Evolutionary conservation across 2,329 filamentous ascomycete genomes (phyloP), one percentile per base, ranked within the genome.

Genomic region (Phaeosphaeriaceae sp.): DNA sequence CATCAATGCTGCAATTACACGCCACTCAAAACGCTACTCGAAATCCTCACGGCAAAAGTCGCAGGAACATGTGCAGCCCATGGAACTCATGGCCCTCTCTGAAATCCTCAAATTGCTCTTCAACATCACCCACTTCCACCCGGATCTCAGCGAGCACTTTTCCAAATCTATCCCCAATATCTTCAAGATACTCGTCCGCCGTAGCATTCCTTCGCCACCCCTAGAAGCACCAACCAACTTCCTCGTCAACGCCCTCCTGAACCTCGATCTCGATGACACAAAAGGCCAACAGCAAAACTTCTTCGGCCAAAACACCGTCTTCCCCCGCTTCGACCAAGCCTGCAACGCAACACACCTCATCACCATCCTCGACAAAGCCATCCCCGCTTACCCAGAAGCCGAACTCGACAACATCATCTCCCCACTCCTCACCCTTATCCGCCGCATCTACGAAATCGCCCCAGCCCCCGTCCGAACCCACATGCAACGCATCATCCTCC

Each of bases 51-150:
- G 58, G 12, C 60, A 57, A 18, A 48, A 47, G 17, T 59, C 60
- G 3, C 66, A 64, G 34, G 63, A 71, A 39, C 55, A 63, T 17
- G 60, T 63, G 4, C 76, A 83, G 34, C 81, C 83, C 0, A 89
- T 92, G 81, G 85, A 88, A 56, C 85, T 88, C 50, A 85, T 93
- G 84, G 91, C 92, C 0, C 79, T 97, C 30, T 81, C 81, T 7
- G 93, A 97, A 72, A 93, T 89, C 0, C 77, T 94, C 41, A 97
- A 96, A 67, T 80, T 97, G 33, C 76, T 96, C 42, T 97, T 95
- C 79, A 97, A 97, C 72, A 80, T 96, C 44, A 89, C 88, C 1
- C 87, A 92, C 62, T 86, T 87, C 64, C 88, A 87, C 63, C 84
- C 86, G 3, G 80, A 86, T 34, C 79, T 87, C 20, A 74, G 77